These are phyloP conservation scores for Colletotrichum plurivorum DNA, from an alignment of 2,329 filamentous ascomycete species.

Conservation along the genomic window DNA sequence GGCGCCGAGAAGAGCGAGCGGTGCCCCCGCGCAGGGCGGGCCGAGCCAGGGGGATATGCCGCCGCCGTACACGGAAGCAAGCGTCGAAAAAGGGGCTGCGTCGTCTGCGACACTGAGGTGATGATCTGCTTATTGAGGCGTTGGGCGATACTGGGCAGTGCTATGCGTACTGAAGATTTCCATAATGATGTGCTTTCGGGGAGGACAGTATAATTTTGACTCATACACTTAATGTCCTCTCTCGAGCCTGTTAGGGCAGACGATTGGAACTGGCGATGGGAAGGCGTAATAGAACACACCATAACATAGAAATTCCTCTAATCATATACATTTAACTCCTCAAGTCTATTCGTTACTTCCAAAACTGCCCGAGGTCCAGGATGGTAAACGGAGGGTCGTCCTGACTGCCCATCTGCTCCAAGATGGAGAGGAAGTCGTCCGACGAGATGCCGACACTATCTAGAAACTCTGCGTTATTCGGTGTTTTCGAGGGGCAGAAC, in stretches of 20 bases:
- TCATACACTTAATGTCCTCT: too few relatives aligned
- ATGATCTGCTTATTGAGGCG: too few relatives aligned
- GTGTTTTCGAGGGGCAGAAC: constrained; percentile 21
- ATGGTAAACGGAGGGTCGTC: constrained; percentile 5
- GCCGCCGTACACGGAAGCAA: constrained; percentile 21
- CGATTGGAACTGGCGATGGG: too few relatives aligned
- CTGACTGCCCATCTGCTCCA: constrained; percentile 50
- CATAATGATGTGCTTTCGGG: too few relatives aligned
- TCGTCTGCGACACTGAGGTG: background rate
- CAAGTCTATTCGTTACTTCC: constrained; percentile 1
- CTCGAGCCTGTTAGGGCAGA: too few relatives aligned
- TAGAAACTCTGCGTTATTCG: constrained; percentile 50
- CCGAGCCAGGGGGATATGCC: constrained; percentile 5
- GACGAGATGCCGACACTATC: constrained; percentile 56
- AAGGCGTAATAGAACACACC: too few relatives aligned
- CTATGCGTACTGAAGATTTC: too few relatives aligned
- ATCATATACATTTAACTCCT: background rate
- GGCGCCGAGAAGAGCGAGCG: constrained; percentile 1
- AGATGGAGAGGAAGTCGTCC: constrained; percentile 54
- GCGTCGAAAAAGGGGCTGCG: background rate
- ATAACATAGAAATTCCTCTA: background rate
- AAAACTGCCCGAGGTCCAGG: constrained; percentile 17
- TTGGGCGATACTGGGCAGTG: too few relatives aligned
- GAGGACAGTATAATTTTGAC: too few relatives aligned
- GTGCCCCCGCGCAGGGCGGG: background rate